These are phyloP conservation scores for Biscutella laevigata DNA, from an alignment of 441 rosid species.

Conservation along the genomic window DNA sequence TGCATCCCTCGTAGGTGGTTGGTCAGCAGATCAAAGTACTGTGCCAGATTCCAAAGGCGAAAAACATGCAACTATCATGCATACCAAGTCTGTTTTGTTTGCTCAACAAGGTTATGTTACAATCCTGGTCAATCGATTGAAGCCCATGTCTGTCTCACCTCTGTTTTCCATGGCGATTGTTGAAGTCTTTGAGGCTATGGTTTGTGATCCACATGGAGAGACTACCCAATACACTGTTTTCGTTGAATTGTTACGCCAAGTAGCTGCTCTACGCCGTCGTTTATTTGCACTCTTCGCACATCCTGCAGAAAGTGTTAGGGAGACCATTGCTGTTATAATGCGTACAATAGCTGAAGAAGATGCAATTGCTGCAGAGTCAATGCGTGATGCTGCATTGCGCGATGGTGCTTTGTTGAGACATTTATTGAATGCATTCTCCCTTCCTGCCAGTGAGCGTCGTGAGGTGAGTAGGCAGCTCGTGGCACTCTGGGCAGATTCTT, in stretches of 20 bases:
- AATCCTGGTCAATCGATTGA: conserved; percentile 84
- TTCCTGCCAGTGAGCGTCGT: conserved; percentile 86
- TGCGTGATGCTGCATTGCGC: conserved; percentile 99
- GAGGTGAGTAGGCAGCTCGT: conserved; percentile 99
- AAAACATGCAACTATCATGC: conserved; percentile 94
- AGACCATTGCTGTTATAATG: conserved; percentile 95
- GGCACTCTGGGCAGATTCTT: conserved; percentile 99
- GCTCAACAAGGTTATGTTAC: conserved; percentile 65
- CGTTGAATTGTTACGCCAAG: conserved; percentile 93
- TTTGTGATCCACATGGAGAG: conserved; percentile 98
- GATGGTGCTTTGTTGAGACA: conserved; percentile 99
- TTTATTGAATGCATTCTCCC: conserved; percentile 81
- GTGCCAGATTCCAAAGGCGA: conserved; percentile 75
- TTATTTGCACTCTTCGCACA: conserved; percentile 96
- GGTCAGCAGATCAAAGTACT: conserved; percentile 55
- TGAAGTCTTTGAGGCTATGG: conserved; percentile 99
- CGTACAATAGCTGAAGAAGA: conserved; percentile 99
- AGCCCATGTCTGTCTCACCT: conserved; percentile 93
- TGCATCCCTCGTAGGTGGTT: conserved; percentile 83
- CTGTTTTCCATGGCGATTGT: conserved; percentile 93
- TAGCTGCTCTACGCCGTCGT: conserved; percentile 93
- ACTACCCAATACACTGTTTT: conserved; percentile 96
- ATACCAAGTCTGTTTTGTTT: conserved; percentile 91
- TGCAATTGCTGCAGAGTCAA: conserved; percentile 99
- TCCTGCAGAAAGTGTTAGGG: conserved; percentile 98